Base-by-base conservation (phyloP, 2,329 filamentous ascomycete genomes). In the Alternaria conjuncta region DNA sequence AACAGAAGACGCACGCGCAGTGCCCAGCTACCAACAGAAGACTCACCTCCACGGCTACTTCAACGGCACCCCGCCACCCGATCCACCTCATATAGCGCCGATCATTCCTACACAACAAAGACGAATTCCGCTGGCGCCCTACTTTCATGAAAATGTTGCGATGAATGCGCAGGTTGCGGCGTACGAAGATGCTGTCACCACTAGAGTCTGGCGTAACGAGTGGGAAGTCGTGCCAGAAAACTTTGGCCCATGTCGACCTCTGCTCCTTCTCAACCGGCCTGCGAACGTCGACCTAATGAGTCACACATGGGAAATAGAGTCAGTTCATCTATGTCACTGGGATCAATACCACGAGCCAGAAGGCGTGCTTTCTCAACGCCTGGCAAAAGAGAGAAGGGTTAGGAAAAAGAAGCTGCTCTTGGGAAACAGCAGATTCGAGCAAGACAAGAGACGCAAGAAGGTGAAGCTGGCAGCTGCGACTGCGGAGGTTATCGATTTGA, bases 181-280 rank as follows among this genome's bases (percentile, higher is more conserved):
- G 12, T 32, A 46, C 9, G 25, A 36, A 51, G 30, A 58, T 10
- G 30, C 30, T 20, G 20, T 23, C 21, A 49, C 45, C 28, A 55
- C 59, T 15, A 62, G 46, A 20, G 43, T 18, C 18, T 64, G 61
- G 61, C 43, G 49, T 25, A 21, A 54, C 8, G 64, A 66, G 43
- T 66, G 64, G 64, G 30, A 61, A 11, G 41, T 26, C 15, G 45
- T 49, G 13, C 51, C 64, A 5, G 46, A 46, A 12, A 13, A 28
- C n/a, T 55, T 64, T 15, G 55, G 55, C 5, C 46, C 58, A 7
- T 54, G 20, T 15, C 23, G 23, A 4, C 58, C 61, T 8, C 36
- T 64, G 15, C 32, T 11, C 10, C 25, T 64, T 15, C 61, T 66
- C 44, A 58, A 28, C 9, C 23, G 61, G 43, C 58, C 58, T 8